Evolutionary conservation across 176 grass and related monocot genomes (phyloP), one percentile per base, ranked within the genome.

Genomic region (Neostapfia colusana): DNA sequence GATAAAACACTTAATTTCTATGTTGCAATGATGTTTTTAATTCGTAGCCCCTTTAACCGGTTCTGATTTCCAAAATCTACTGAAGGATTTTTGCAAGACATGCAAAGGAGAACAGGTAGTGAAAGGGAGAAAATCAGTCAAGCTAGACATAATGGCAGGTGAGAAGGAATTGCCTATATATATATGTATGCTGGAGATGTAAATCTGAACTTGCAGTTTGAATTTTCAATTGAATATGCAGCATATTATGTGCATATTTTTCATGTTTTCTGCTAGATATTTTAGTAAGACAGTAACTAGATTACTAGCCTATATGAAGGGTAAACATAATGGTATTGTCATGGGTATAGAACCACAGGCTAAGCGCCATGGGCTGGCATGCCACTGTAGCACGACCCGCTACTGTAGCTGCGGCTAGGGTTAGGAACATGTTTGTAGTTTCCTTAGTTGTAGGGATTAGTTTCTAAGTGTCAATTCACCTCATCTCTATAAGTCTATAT

Each of bases 101-200:
- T 97, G 93, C 88, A 97, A 90, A 56, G 93, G 93, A 31, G 70
- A 90, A 67, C 85, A 90, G 69, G 51, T 93, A 58, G 69, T 88
- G 55, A 88, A 81, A 79, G 90, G 90, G 27, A 90, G 79, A 85
- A 93, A 73, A 69, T 76, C 93, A 82, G 42, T 88, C 56, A 97
- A 97, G 79, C 82, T 97, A 44, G 90, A 97, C 75, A 90, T 97
- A 67, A 84, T 90, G 76, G 89, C 93, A 81, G 93, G 90, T 97
- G 82, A 66, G 56, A 42, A 73, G 10, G 49, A 69, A 16, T 72
- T n/a, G 67, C 57, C 46, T 8, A 54, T 63, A 55, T 63, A 26
- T 80, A 69, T 44, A 10, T 75, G 18, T 73, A 63, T 7, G 7
- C 53, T 74, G 53, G 42, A 64, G n/a, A 54, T 46, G 42, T 77